A percentile compares a stretch with the other conserved stretches of the same genome.
phyloP scores from a whole-genome alignment of 2,329 filamentous ascomycete species.

The Colletotrichum tamarilloi region DNA sequence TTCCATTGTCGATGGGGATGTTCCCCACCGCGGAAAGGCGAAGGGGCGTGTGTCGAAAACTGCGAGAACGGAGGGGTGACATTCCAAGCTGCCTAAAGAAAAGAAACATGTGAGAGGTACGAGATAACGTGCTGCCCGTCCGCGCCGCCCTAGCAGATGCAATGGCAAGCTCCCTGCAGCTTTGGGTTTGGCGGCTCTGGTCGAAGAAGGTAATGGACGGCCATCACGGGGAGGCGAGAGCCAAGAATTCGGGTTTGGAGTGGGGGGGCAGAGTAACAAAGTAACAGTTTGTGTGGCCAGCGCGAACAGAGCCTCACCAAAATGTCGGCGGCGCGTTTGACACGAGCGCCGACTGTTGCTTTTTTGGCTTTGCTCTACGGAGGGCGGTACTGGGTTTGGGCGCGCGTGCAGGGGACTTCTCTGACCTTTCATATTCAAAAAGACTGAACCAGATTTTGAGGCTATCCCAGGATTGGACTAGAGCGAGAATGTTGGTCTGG shows the following conservation, averaged over 20 bases:
- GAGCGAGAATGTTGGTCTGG: background rate
- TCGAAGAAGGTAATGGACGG: background rate
- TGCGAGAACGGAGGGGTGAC: background rate
- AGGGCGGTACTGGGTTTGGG: background rate
- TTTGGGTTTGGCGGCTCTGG: background rate
- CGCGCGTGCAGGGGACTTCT: background rate
- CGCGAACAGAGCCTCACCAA: background rate
- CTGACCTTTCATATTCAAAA: background rate
- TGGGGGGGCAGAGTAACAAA: too few relatives aligned
- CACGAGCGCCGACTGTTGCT: constrained; percentile 10
- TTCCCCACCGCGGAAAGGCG: background rate
- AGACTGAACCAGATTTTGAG: background rate
- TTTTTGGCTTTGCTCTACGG: background rate
- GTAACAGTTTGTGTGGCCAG: background rate
- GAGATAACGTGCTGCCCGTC: background rate
- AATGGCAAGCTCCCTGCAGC: background rate
- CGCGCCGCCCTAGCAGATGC: background rate
- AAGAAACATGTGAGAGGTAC: background rate
- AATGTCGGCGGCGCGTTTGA: constrained; percentile 14
- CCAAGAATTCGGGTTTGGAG: background rate
- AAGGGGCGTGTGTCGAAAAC: background rate
- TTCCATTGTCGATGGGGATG: background rate
- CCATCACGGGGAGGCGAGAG: background rate
- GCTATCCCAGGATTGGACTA: constrained; percentile 21
- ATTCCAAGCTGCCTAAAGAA: background rate